phyloP scores from a whole-genome alignment of 2,329 filamentous ascomycete genomes.

The Penicillium sp. region DNA sequence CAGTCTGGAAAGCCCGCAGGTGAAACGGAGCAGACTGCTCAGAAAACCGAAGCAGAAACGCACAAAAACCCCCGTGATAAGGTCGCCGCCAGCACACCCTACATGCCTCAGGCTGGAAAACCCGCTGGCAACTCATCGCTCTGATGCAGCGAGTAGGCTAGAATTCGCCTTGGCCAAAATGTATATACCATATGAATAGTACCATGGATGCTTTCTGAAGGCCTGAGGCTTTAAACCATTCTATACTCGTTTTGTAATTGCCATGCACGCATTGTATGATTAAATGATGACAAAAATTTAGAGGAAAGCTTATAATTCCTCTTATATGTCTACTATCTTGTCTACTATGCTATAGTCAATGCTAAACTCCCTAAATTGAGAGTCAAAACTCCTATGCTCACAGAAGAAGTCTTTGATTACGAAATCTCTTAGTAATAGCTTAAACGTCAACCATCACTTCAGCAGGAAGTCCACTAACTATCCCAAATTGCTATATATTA shows the following conservation, averaged over 20 bases:
- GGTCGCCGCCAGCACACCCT: background rate
- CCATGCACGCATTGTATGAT: too few species aligned
- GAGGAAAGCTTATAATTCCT: too few species aligned
- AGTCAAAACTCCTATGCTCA: too few species aligned
- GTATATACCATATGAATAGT: background rate
- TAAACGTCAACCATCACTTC: too few species aligned
- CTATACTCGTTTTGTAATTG: background rate
- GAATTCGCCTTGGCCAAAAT: background rate
- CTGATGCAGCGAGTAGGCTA: background rate
- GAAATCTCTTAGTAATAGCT: too few species aligned
- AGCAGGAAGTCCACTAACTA: too few species aligned
- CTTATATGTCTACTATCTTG: too few species aligned
- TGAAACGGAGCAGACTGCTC: background rate
- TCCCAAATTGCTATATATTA: too few species aligned
- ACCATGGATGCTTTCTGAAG: background rate
- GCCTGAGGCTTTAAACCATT: background rate
- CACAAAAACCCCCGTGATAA: background rate
- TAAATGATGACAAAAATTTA: too few species aligned
- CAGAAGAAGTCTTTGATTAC: too few species aligned
- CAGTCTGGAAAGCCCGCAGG: background rate
- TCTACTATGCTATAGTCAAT: too few species aligned
- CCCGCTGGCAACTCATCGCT: background rate
- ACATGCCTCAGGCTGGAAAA: background rate
- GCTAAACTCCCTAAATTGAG: too few species aligned
- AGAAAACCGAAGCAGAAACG: background rate